Conservation (phyloP, 1,284 basidiomycete genomes). For the Ceratobasidium sp. region DNA sequence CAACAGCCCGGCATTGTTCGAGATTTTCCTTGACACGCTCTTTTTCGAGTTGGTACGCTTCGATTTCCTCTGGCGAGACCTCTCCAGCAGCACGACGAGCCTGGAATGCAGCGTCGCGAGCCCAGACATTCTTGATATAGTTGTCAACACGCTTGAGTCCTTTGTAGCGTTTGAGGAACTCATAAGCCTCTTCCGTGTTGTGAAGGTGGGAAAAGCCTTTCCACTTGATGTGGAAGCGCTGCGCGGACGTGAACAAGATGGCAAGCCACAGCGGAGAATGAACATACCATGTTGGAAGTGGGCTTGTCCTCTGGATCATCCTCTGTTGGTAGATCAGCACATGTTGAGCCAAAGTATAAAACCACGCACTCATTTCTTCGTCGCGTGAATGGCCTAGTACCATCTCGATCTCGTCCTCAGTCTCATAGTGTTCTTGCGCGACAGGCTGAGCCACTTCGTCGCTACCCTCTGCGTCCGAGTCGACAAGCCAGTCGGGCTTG, state of each 20-base stretch:
- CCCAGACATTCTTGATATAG: conserved; percentile 88
- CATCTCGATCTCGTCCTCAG: conserved; percentile 91
- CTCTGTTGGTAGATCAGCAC: conserved; percentile 56
- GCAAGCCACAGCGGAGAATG: conserved; percentile 5
- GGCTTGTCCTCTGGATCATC: conserved; percentile 83
- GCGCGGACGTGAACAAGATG: conserved; percentile 43
- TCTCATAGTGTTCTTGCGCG: conserved; percentile 61
- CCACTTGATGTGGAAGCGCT: conserved; percentile 98
- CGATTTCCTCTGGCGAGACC: conserved; percentile 88
- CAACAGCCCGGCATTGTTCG: conserved; percentile 92
- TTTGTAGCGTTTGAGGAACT: conserved; percentile 92
- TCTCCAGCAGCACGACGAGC: conserved; percentile 75
- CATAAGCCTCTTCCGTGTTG: conserved; percentile 97
- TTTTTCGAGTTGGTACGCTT: conserved; percentile 89
- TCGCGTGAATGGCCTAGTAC: conserved; percentile 87
- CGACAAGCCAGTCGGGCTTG: conserved; percentile 35
- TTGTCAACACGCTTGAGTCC: conserved; percentile 98
- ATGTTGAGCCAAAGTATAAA: background rate
- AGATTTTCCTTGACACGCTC: conserved; percentile 91
- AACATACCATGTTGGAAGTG: conserved; percentile 84
- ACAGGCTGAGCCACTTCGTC: conserved; percentile 4
- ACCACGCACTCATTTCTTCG: conserved; percentile 68
- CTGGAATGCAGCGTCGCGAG: conserved; percentile 75
- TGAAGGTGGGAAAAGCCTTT: conserved; percentile 94
- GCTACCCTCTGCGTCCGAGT: conserved; percentile 33